Conservation (phyloP, 805 yeast genomes). For the Yarrowia yakushimensis region DNA sequence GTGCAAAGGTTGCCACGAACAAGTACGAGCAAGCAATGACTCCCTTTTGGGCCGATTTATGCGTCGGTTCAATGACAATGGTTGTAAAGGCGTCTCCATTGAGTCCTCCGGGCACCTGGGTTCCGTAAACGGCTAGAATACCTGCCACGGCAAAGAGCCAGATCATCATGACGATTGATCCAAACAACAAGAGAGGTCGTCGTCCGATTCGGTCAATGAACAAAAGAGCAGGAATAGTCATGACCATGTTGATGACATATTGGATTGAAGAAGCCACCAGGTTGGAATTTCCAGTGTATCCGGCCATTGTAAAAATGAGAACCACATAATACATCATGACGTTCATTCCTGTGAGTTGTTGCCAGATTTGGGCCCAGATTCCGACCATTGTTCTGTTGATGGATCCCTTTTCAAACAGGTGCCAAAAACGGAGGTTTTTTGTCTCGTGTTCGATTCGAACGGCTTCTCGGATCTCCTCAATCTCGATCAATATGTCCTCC, state of each 20-base stretch:
- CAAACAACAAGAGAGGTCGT: slow-evolving; percentile 56
- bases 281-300: slow-evolving; percentile 49
- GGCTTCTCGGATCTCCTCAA: slow-evolving; percentile 58
- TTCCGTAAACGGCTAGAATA: slow-evolving; percentile 38
- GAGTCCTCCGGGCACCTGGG: slow-evolving; percentile 42
- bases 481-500: slow-evolving; percentile 50
- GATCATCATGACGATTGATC: slow-evolving; percentile 59
- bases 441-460: slow-evolving; percentile 52
- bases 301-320: slow-evolving; percentile 63
- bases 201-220: slow-evolving; percentile 62
- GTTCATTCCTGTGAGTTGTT: slow-evolving; percentile 64
- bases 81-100: slow-evolving; percentile 51
- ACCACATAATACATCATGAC: slow-evolving; percentile 68
- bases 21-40: slow-evolving; percentile 51
- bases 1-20: slow-evolving; percentile 73
- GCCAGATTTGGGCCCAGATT: slow-evolving; percentile 53
- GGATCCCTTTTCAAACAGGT: slow-evolving; percentile 51
- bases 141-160: slow-evolving; percentile 62
- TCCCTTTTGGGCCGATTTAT: slow-evolving; percentile 52
- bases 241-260: slow-evolving; percentile 52
- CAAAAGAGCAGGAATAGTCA: slow-evolving; percentile 60
- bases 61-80: slow-evolving; percentile 55
- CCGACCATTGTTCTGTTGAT: slow-evolving; percentile 51
- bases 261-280: slow-evolving; percentile 58
- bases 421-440: slow-evolving; percentile 45